These are phyloP conservation scores for Fusarium goolgardi DNA, from an alignment of 2,329 filamentous ascomycete species.

Conservation along the genomic window DNA sequence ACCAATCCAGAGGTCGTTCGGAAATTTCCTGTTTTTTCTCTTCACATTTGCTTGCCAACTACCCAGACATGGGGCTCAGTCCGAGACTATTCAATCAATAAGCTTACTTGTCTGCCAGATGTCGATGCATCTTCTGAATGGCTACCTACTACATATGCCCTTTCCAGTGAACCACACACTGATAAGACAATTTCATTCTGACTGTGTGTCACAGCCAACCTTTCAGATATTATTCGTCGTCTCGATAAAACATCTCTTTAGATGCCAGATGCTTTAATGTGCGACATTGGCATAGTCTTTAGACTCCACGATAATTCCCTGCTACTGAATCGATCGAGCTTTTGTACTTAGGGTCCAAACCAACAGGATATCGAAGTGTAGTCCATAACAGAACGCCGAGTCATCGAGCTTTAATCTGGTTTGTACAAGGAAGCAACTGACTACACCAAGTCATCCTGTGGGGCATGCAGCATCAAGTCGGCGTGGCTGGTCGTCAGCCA, in stretches of 20 bases:
- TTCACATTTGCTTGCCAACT: background rate
- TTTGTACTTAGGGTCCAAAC: background rate
- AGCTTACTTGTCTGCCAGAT: background rate
- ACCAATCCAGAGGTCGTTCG: fast-evolving
- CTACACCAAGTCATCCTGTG: too few species aligned
- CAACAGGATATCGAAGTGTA: too few species aligned
- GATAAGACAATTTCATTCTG: background rate
- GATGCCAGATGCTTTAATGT: background rate
- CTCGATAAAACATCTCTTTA: fast-evolving
- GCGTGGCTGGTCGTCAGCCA: too few species aligned
- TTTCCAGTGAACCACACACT: fast-evolving
- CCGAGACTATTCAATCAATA: fast-evolving
- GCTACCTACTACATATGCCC: background rate
- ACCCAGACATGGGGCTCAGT: background rate
- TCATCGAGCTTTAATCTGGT: too few species aligned
- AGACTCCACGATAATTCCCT: fast-evolving
- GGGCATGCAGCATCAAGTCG: too few species aligned
- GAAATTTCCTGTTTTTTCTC: background rate
- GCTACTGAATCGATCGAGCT: background rate
- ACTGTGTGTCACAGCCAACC: background rate
- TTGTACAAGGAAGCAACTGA: too few species aligned
- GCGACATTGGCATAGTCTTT: background rate
- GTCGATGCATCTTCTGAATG: background rate
- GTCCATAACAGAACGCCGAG: too few species aligned
- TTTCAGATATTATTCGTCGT: background rate